These are phyloP conservation scores for Corynascus novoguineensis DNA, from an alignment of 495 filamentous ascomycete species.

Conservation along the genomic window DNA sequence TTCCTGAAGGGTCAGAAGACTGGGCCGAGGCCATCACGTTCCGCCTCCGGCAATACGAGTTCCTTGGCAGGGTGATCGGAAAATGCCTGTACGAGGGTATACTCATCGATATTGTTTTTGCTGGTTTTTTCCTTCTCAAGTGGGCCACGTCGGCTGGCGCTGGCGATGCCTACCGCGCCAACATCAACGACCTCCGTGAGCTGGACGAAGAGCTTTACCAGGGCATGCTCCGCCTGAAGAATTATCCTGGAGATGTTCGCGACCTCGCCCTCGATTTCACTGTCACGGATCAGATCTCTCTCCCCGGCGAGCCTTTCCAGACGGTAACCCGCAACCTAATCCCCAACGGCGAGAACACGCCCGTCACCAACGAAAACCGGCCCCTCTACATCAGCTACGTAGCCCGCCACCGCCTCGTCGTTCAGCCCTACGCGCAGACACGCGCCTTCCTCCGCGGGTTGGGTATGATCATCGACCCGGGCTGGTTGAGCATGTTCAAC, in stretches of 20 bases:
- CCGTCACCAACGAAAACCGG: conserved; percentile 87
- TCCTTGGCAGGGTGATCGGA: conserved; percentile 84
- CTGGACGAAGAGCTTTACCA: conserved; percentile 92
- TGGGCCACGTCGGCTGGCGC: conserved; percentile 74
- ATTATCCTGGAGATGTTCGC: conserved; percentile 76
- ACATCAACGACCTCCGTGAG: conserved; percentile 87
- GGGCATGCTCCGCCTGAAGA: conserved; percentile 83
- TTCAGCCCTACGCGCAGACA: conserved; percentile 72
- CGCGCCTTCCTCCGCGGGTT: conserved; percentile 82
- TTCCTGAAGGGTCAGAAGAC: conserved; percentile 43
- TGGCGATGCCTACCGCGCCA: conserved; percentile 68
- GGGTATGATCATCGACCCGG: conserved; percentile 79
- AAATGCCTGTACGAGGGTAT: conserved; percentile 99
- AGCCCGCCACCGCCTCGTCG: conserved; percentile 74
- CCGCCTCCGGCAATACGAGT: conserved; percentile 76
- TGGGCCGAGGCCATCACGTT: conserved; percentile 56
- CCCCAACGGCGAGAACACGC: conserved; percentile 64
- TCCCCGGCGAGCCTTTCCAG: conserved; percentile 44
- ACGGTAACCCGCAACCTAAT: conserved; percentile 68
- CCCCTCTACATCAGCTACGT: conserved; percentile 92
- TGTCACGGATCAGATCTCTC: conserved; percentile 69
- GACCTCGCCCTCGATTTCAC: conserved; percentile 85
- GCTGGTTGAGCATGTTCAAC: conserved; percentile 98
- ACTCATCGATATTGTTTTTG: conserved; percentile 88
- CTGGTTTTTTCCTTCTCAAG: conserved; percentile 91